Percentiles rank a stretch among this genome's conserved stretches.
Evolutionary conservation across 345 rosid genomes (phyloP).

Genomic region (Hirschfeldia incana): DNA sequence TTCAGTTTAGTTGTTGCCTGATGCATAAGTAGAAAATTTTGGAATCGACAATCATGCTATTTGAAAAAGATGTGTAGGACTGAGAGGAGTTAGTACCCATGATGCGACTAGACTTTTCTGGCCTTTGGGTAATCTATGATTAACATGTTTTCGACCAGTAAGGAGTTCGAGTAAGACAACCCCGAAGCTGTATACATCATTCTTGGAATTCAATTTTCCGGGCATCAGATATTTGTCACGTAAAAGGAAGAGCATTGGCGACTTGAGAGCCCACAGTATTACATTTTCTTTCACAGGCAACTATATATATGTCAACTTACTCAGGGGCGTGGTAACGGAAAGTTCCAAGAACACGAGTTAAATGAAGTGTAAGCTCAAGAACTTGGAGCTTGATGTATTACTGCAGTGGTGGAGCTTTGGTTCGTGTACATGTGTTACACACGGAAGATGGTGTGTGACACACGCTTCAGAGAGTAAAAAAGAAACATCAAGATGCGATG

Average conservation of each 20-base stretch:
- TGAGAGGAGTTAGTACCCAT: constrained; percentile 55
- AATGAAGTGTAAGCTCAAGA: too few relatives aligned
- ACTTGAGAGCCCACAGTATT: not conserved
- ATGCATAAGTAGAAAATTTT: constrained; percentile 17
- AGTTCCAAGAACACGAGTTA: constrained; percentile 80
- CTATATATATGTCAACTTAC: constrained; percentile 42
- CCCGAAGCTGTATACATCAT: constrained; percentile 89
- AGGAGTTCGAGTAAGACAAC: constrained; percentile 94
- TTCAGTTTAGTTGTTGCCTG: constrained; percentile 94
- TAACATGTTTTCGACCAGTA: constrained; percentile 94
- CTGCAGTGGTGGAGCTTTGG: too few relatives aligned
- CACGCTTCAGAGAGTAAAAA: too few relatives aligned
- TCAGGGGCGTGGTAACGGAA: constrained; percentile 87
- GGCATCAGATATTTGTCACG: constrained; percentile 88
- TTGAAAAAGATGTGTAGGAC: constrained; percentile 9
- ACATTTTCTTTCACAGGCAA: not conserved
- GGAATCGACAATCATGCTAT: not conserved
- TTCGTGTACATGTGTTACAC: too few relatives aligned
- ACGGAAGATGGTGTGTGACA: too few relatives aligned
- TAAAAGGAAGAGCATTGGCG: constrained; percentile 8
- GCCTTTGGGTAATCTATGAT: constrained; percentile 92
- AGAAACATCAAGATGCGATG: too few relatives aligned
- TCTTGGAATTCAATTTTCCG: constrained; percentile 82
- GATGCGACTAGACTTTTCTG: constrained; percentile 86
- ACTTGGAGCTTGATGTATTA: too few relatives aligned